phyloP scores from a whole-genome alignment of 495 filamentous ascomycete species.

The Penicillium goetzii region DNA sequence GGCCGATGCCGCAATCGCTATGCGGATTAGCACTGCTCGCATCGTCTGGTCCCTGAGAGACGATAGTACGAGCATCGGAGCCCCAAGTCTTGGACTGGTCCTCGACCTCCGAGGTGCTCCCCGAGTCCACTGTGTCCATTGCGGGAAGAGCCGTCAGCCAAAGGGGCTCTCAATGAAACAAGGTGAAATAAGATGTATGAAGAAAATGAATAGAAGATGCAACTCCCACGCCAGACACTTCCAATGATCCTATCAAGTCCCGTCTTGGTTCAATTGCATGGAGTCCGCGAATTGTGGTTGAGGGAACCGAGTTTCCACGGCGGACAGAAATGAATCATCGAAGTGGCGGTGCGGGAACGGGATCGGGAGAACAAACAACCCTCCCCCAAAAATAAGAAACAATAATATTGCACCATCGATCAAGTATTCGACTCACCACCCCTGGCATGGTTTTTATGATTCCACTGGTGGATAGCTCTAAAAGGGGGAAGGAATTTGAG shows the following conservation, averaged over 20 bases:
- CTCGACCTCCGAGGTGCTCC: constrained; percentile 44
- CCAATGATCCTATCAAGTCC: neutral
- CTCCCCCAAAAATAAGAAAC: constrained; percentile 5
- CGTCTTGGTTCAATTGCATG: constrained; percentile 5
- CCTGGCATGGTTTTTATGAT: constrained; percentile 29
- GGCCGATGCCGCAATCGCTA: constrained; percentile 49
- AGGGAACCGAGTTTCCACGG: neutral
- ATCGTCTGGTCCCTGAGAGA: constrained; percentile 11
- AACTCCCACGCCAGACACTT: constrained; percentile 12
- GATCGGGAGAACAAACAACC: constrained; percentile 4
- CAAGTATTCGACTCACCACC: constrained; percentile 38
- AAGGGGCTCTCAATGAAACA: neutral
- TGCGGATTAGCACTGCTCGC: constrained; percentile 22
- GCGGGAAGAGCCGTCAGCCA: constrained; percentile 20
- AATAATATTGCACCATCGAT: constrained; percentile 35
- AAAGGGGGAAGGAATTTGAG: neutral
- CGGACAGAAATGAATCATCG: constrained; percentile 27
- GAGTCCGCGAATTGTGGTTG: neutral
- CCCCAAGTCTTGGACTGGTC: constrained; percentile 46
- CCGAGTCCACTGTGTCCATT: constrained; percentile 49
- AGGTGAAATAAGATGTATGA: neutral
- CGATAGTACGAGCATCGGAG: constrained; percentile 37
- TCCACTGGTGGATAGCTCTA: constrained; percentile 27
- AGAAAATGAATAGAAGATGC: neutral
- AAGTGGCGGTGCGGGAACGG: constrained; percentile 29